Base-by-base conservation (phyloP, 768 basidiomycete species). In the Pulveroboletus sp. region DNA sequence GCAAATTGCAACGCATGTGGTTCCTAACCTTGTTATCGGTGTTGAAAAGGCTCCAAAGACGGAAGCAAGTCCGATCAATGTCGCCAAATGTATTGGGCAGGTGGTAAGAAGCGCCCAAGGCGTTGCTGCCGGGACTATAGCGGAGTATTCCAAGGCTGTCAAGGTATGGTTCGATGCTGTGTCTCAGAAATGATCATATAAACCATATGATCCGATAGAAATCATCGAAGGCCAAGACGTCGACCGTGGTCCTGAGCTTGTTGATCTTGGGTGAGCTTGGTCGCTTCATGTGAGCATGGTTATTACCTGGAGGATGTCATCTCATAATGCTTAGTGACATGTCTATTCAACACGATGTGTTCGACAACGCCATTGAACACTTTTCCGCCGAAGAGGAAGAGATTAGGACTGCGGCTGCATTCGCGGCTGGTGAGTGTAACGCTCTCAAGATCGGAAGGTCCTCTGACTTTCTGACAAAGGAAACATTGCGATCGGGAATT, bases 401-500 rank as follows among this genome's bases (percentile, higher is more conserved):
- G 37, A 76, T 92, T 13, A 79, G 93, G 38, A 81, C 89, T 29
- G 91, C 94, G 31, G 94, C 95, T 31, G 92, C 97, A 0, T 97
- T 97, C 59, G 91, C 97, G 43, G 90, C 90, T 29, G 92, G 92
- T 85, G 58, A 50, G 78, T 61, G 19, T 25, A 42, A 16, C 5
- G 14, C 37, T 8, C 33, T 36, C 43, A 17, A 32, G 11, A 6
- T 23, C 14, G 3, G 12, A 21, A 8, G 16, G 17, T 27, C 24
- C 29, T 24, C 40, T n/a, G 10, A 24, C 12, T 35, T 27, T 31
- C 9, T 39, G 8, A 21, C 27, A n/a, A 50, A 88, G 94, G 94
- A 32, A 98, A 97, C 64, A 90, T 99, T 42, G 90, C 94, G 12
- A 94, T 97, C 34, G 97, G 97, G 5, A 95, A 92, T 59, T 74